phyloP scores from a whole-genome alignment of 805 yeast genomes.

The Metschnikowia shivogae region DNA sequence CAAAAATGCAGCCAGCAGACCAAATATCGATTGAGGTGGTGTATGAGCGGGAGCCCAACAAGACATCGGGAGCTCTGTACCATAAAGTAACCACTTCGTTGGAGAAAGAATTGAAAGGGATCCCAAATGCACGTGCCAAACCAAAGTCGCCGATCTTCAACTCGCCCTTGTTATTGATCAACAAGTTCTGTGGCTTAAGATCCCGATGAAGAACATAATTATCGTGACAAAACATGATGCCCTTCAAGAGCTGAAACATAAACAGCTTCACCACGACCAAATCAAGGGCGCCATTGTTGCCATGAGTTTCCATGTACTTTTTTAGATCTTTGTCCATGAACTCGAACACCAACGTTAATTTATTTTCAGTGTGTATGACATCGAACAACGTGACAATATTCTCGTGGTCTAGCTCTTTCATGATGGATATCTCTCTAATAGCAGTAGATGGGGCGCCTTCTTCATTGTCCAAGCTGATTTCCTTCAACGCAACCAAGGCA shows the following conservation, averaged over 20 bases:
- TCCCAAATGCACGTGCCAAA: slow-evolving; percentile 94
- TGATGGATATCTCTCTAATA: slow-evolving; percentile 88
- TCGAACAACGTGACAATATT: slow-evolving; percentile 90
- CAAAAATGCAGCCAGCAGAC: slow-evolving; percentile 98
- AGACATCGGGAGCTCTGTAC: slow-evolving; percentile 97
- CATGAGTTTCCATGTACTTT: slow-evolving; percentile 88
- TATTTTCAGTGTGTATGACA: slow-evolving; percentile 95
- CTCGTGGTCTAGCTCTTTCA: slow-evolving; percentile 92
- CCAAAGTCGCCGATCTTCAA: slow-evolving; percentile 96
- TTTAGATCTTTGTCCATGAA: slow-evolving; percentile 90
- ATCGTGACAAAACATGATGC: slow-evolving; percentile 84
- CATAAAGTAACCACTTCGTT: slow-evolving; percentile 97
- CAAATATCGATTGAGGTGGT: slow-evolving; percentile 97
- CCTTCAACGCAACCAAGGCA: slow-evolving; percentile 89
- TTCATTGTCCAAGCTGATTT: slow-evolving; percentile 89
- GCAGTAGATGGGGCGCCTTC: slow-evolving; percentile 99
- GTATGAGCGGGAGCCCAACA: slow-evolving; percentile 91
- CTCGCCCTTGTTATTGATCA: slow-evolving; percentile 86
- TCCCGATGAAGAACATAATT: slow-evolving; percentile 81
- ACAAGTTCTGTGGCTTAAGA: slow-evolving; percentile 90
- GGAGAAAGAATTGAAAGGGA: slow-evolving; percentile 94
- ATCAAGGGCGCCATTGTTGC: slow-evolving; percentile 68
- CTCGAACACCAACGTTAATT: slow-evolving; percentile 89
- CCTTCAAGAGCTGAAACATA: slow-evolving; percentile 89
- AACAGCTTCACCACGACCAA: slow-evolving; percentile 76